Evolutionary conservation across 352 stramenopile species (phyloP), one percentile per base, ranked within the genome.

Genomic region (Phytophthora litchii): DNA sequence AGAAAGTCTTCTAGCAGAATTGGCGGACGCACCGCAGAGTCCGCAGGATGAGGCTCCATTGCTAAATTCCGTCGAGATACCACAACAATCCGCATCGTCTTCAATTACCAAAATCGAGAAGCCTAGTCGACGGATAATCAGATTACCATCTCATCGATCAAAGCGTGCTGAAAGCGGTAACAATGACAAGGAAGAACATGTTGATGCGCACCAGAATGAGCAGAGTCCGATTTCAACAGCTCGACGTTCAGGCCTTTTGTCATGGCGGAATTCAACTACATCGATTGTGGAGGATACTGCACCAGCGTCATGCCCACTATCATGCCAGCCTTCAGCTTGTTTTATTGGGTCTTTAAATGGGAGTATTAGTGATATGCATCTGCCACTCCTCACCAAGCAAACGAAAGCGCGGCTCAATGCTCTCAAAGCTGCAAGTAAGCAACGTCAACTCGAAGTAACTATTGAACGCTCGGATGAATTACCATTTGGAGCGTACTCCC

Each of bases 401-500:
- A 66, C 59, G 5, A 66, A 66, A 20, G 42, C 54, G 1, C 64
- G 64, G 3, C n/a, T 73, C 7, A 52, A 62, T 35, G 64, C 48
- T 34, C 34, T 73, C 8, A 53, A 66, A 54, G 42, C 47, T 36
- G 19, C 14, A 14, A 27, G 42, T 0, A 65, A 47, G 25, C 59
- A 62, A 45, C 38, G 49, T 31, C 60, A 72, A 41, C 57, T 88
- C 14, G 66, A 72, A 14, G 44, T 90, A 23, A 66, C 60, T 19
- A 67, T 77, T 20, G 43, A 70, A 16, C 70, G 66, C 21, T 83
- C 74, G 0, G 78, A 88, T 42, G 76, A 86, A 27, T 56, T 88
- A 52, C 78, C 77, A 14, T 84, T 86, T 46, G 63, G 58, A 38
- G 71, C 56, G 9, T 80, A 72, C 44, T 72, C 60, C 2, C 62